Evolutionary conservation across 1,139 yeast species (phyloP).

Genomic region (Suhomyces panamericanus): DNA sequence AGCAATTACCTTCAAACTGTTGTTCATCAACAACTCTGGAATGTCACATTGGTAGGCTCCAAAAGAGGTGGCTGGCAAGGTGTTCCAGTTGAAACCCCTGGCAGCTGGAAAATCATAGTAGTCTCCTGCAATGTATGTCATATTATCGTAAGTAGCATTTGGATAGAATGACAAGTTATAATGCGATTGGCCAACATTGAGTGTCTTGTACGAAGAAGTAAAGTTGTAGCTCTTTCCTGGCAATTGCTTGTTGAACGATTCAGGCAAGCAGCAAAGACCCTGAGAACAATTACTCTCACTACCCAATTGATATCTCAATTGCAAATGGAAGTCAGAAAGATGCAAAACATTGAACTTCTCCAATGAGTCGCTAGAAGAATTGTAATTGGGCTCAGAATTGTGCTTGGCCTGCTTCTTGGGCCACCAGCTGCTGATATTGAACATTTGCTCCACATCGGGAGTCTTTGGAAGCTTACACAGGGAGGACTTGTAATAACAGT

Average conservation of each 20-base stretch:
- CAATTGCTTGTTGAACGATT: slow-evolving; percentile 33
- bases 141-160: slow-evolving; percentile 37
- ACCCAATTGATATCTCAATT: slow-evolving; percentile 56
- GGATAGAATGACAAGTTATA: slow-evolving; percentile 35
- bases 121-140: slow-evolving; percentile 41
- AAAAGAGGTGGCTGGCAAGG: slow-evolving; percentile 57
- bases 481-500: slow-evolving; percentile 31
- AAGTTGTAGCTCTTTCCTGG: slow-evolving; percentile 34
- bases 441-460: slow-evolving; percentile 28
- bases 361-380: slow-evolving; percentile 11
- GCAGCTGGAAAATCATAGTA: slow-evolving; percentile 38
- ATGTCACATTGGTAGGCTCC: slow-evolving; percentile 67
- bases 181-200: slow-evolving; percentile 20
- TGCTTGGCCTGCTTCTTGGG: slow-evolving; percentile 31
- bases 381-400: slow-evolving; percentile 27
- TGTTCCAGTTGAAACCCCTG: slow-evolving; percentile 42
- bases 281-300: slow-evolving; percentile 61
- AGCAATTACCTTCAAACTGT: slow-evolving; percentile 50
- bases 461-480: slow-evolving; percentile 34
- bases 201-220: slow-evolving; percentile 24
- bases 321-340: slow-evolving; percentile 55
- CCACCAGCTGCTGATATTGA: slow-evolving; percentile 32
- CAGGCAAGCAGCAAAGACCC: slow-evolving; percentile 50
- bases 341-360: slow-evolving; percentile 48
- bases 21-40: slow-evolving; percentile 59